Conservation (phyloP, 1,139 yeast species). For the Suhomyces wounanorum region DNA sequence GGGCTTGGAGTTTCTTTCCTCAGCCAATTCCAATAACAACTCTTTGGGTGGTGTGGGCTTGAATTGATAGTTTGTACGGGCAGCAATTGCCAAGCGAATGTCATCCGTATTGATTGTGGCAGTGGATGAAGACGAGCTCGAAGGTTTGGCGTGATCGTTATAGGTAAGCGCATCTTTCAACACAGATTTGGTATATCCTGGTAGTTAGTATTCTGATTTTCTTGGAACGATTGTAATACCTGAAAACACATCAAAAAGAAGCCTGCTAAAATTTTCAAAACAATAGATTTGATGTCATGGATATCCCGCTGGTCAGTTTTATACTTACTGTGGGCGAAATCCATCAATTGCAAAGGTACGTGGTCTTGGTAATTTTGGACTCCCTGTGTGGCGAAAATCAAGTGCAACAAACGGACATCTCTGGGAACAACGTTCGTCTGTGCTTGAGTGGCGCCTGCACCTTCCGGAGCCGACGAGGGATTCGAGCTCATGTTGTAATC, state of each 20-base stretch:
- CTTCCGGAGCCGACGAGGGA: constrained; percentile 7
- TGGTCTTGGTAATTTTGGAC: constrained; percentile 92
- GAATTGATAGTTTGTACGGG: constrained; percentile 91
- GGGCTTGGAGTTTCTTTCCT: constrained; percentile 85
- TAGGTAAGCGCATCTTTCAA: constrained; percentile 86
- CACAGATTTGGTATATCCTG: constrained; percentile 79
- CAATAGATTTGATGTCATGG: too few relatives aligned
- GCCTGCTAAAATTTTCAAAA: too few relatives aligned
- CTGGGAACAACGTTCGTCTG: constrained; percentile 57
- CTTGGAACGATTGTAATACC: background rate
- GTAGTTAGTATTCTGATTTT: constrained; percentile 20
- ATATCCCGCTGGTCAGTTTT: too few relatives aligned
- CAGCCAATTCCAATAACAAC: constrained; percentile 83
- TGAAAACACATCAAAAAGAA: background rate
- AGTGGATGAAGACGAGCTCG: constrained; percentile 39
- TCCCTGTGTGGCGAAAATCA: constrained; percentile 91
- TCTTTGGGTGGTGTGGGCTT: constrained; percentile 96
- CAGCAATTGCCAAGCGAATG: constrained; percentile 86
- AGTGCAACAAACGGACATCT: constrained; percentile 86
- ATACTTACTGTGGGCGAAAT: constrained; percentile 74
- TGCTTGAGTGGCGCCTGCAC: constrained; percentile 10
- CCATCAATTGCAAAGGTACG: constrained; percentile 93
- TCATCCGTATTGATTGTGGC: constrained; percentile 80
- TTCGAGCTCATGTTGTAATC: constrained; percentile 10
- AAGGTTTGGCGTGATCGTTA: constrained; percentile 71